phyloP scores from a whole-genome alignment of 2,329 filamentous ascomycete species.

The Neonectria magnoliae region DNA sequence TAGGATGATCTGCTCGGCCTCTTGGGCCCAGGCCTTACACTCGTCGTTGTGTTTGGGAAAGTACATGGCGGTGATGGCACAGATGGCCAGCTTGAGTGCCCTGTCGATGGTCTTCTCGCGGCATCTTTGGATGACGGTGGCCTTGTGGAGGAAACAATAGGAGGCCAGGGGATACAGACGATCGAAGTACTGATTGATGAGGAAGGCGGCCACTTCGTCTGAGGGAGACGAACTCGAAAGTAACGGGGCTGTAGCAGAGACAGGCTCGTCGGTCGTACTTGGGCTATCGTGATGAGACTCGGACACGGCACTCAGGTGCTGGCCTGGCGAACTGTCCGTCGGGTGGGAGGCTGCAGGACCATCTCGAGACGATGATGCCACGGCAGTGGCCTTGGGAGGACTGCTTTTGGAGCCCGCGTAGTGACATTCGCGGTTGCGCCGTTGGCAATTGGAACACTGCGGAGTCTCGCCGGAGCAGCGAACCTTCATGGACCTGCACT shows the following conservation, averaged over 20 bases:
- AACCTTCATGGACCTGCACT: constrained; percentile 43
- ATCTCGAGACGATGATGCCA: constrained; percentile 25
- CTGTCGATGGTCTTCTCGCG: constrained; percentile 39
- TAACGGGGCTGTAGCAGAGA: neutral
- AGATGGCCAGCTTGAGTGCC: constrained; percentile 38
- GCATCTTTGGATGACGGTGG: constrained; percentile 41
- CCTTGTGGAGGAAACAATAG: constrained; percentile 39
- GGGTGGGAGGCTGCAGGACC: constrained; percentile 9
- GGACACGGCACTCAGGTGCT: constrained; percentile 26
- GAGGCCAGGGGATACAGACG: constrained; percentile 38
- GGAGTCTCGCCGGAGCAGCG: constrained; percentile 41
- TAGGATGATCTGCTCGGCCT: constrained; percentile 38
- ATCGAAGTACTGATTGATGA: constrained; percentile 39
- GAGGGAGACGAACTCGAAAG: constrained; percentile 10
- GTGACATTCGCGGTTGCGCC: constrained; percentile 38
- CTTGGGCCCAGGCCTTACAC: constrained; percentile 35
- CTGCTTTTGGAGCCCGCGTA: constrained; percentile 31
- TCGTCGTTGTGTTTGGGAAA: constrained; percentile 31
- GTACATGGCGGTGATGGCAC: constrained; percentile 39
- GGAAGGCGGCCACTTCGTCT: constrained; percentile 30
- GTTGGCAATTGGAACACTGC: constrained; percentile 38
- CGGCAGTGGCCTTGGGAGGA: constrained; percentile 7
- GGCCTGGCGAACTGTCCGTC: constrained; percentile 22
- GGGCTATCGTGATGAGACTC: constrained; percentile 25
- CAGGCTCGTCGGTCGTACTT: neutral